Conservation (phyloP, 345 rosid species). For the Turritis glabra region DNA sequence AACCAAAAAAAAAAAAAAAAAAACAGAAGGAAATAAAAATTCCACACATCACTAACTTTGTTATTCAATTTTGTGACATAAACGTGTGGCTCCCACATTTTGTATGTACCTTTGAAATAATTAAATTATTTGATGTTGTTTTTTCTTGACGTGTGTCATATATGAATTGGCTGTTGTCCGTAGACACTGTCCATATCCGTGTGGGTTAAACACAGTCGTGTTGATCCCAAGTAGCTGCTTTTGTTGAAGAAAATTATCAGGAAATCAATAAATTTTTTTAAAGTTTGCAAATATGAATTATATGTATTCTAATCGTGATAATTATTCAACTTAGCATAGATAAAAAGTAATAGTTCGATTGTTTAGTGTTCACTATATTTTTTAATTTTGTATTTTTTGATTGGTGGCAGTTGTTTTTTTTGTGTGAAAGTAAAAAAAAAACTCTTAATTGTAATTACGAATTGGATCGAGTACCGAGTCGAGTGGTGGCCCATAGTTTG, state of each 20-base stretch:
- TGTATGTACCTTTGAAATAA: too few relatives aligned
- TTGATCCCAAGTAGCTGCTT: not conserved
- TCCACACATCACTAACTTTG: not conserved
- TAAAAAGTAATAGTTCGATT: too few relatives aligned
- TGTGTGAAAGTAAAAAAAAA: not conserved
- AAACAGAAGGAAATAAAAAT: too few relatives aligned
- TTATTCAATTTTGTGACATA: not conserved
- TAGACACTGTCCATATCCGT: not conserved
- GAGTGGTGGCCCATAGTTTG: not conserved
- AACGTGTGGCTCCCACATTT: slow-evolving; percentile 1
- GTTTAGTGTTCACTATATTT: too few relatives aligned
- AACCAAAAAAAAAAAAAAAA: too few relatives aligned
- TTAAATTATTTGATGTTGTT: not conserved
- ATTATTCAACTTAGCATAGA: too few relatives aligned
- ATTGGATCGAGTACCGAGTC: not conserved
- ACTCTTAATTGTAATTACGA: not conserved
- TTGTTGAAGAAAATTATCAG: too few relatives aligned
- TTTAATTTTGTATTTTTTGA: too few relatives aligned
- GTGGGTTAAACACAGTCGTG: not conserved
- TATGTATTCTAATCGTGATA: not conserved
- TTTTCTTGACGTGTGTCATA: not conserved
- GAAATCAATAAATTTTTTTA: too few relatives aligned
- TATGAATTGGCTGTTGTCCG: not conserved
- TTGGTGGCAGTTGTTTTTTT: too few relatives aligned
- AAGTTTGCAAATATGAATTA: too few relatives aligned